phyloP scores from a whole-genome alignment of 345 rosid species.

The Murraya koenigii region DNA sequence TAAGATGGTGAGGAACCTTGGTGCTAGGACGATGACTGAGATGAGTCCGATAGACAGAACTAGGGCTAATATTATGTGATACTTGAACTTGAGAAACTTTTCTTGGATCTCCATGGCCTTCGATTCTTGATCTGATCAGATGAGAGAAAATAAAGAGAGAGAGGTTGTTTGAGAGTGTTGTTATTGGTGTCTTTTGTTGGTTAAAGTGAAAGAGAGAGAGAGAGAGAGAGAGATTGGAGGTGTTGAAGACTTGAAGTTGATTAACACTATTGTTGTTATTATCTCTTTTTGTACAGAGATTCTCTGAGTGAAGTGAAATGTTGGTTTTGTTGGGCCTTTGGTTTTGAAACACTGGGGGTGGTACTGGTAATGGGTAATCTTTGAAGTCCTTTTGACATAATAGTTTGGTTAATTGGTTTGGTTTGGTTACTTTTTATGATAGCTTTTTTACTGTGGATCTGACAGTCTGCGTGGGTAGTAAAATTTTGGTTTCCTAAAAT shows the following conservation, averaged over 20 bases:
- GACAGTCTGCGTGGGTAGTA: background rate
- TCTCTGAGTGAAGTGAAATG: background rate
- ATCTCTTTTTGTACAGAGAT: background rate
- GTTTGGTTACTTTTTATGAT: background rate
- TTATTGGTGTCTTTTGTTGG: background rate
- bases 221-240: no score
- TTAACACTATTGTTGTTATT: background rate
- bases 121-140: background rate
- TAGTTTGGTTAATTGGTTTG: background rate
- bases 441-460: background rate
- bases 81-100: conserved; percentile 55
- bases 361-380: background rate
- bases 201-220: background rate
- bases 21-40: conserved; percentile 49
- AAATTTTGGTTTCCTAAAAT: background rate
- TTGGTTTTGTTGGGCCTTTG: background rate
- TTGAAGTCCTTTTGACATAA: no score
- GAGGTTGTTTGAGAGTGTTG: background rate
- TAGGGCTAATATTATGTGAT: conserved; percentile 44
- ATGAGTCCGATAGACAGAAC: conserved; percentile 23
- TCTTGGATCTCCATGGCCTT: conserved; percentile 62
- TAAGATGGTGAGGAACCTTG: conserved; percentile 65
- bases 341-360: background rate
- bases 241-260: no score
- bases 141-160: background rate